Evolutionary conservation across 2,329 filamentous ascomycete genomes (phyloP), one percentile per base, ranked within the genome.

Genomic region (Fusarium sp.): DNA sequence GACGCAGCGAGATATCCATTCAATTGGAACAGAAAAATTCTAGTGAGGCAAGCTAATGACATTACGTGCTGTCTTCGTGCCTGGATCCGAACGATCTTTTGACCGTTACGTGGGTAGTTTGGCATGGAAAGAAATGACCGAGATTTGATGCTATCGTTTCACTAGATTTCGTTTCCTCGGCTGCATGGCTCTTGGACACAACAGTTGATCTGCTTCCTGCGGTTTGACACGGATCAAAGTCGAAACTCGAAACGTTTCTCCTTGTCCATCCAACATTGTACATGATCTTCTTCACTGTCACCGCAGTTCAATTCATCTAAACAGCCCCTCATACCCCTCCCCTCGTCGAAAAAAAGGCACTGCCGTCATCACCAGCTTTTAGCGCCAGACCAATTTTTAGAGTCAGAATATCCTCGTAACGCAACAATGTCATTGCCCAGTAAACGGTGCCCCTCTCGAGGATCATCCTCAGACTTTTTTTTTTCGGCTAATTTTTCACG

Each of bases 351-450:
- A 47, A 60, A 65, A 54, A 65, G 42, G 64, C 72, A 61, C 69
- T 70, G 65, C 72, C 72, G 72, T 74, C 72, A 74, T 74, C 59
- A 54, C 26, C 31, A 51, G 45, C 46, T 55, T 52, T 51, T 74
- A 74, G 72, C 72, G 72, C 56, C 41, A 70, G 65, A 54, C 54
- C 53, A 52, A 16, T 38, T 65, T 74, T 70, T 57, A 72, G 67
- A 74, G 67, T 55, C 67, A 60, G 50, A 62, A 67, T 52, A 41
- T 64, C 57, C 51, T 56, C 50, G 33, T 72, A 63, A 57, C 56
- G 62, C 40, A 42, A 31, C 31, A 30, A 57, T 47, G 49, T 57
- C 65, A 68, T 70, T 68, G 54, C 37, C 55, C 49, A 65, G 63
- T 65, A 55, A 63, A 65, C 59, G 55, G 15, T 31, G 59, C 55